Evolutionary conservation across 768 basidiomycete genomes (phyloP), one percentile per base, ranked within the genome.

Genomic region (Dendrothele bispora): DNA sequence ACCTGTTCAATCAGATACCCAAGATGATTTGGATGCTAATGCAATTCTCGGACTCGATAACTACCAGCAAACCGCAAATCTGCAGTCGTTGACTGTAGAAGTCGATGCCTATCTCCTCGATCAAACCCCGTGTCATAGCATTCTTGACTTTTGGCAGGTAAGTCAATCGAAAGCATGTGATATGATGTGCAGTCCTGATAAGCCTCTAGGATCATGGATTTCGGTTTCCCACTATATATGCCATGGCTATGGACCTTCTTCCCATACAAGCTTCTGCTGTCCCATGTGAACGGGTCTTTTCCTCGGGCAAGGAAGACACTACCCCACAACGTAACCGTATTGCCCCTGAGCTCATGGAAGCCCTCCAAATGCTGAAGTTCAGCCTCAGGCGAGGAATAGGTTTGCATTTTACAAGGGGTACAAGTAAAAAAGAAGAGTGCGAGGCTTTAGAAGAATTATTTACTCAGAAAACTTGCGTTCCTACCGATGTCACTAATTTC

Each of bases 201-300:
- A 37, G 7, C n/a, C 21, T 37, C n/a, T n/a, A 37, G 36, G 36
- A 37, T n/a, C n/a, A 37, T 37, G n/a, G 36, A 7, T 17, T 21
- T 6, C 36, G 15, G n/a, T 37, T 17, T 37, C 36, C 36, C n/a
- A 37, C 15, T 5, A 37, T 18, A 7, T 29, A 20, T 7, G 29
- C 29, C 7, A 7, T 37, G 15, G 36, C 36, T n/a, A n/a, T n/a
- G n/a, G n/a, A n/a, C n/a, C n/a, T n/a, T n/a, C n/a, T n/a, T n/a
- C n/a, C n/a, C n/a, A 51, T 54, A 11, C 48, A 55, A 24, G 48
- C 14, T 17, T 54, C 53, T 25, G 43, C 48, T 2, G 53, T 56
- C 3, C 53, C 47, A 17, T 54, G 20, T 8, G 50, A 56, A 17
- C 27, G 22, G 1, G 42, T 51, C 4, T 58, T 46, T 27, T 51